These are phyloP conservation scores for Tribonema minus DNA, from an alignment of 108 stramenopile genomes.

Conservation along the genomic window DNA sequence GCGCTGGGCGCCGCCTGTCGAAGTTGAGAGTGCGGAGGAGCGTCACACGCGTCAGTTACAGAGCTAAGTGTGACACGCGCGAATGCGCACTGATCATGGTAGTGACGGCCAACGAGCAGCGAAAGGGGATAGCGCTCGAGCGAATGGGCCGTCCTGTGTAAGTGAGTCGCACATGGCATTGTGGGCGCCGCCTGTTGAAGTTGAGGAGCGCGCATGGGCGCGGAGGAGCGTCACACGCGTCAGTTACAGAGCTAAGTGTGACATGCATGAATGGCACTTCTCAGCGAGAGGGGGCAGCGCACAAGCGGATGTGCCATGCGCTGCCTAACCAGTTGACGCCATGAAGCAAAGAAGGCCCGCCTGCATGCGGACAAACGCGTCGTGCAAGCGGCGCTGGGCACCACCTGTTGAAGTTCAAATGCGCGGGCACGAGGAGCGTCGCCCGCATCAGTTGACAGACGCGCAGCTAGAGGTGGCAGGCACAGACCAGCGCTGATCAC, in stretches of 20 bases:
- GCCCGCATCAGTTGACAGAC: not conserved
- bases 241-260: not conserved
- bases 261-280: not conserved
- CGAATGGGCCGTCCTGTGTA: not conserved
- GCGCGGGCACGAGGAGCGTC: no score
- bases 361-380: no score
- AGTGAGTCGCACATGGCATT: not conserved
- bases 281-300: not conserved
- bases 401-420: not conserved
- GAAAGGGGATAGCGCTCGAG: not conserved
- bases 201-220: not conserved
- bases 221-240: not conserved
- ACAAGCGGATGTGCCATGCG: not conserved
- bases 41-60: not conserved
- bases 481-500: no score
- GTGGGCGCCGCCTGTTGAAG: not conserved
- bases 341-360: no score
- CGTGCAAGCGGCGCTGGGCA: not conserved
- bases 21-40: not conserved
- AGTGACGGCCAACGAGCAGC: not conserved
- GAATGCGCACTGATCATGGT: not conserved
- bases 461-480: no score
- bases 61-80: not conserved
- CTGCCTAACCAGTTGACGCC: no score
- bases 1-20: slow-evolving; percentile 43